phyloP scores from a whole-genome alignment of 2,329 filamentous ascomycete genomes.

The Berkeleyomyces rouxiae region DNA sequence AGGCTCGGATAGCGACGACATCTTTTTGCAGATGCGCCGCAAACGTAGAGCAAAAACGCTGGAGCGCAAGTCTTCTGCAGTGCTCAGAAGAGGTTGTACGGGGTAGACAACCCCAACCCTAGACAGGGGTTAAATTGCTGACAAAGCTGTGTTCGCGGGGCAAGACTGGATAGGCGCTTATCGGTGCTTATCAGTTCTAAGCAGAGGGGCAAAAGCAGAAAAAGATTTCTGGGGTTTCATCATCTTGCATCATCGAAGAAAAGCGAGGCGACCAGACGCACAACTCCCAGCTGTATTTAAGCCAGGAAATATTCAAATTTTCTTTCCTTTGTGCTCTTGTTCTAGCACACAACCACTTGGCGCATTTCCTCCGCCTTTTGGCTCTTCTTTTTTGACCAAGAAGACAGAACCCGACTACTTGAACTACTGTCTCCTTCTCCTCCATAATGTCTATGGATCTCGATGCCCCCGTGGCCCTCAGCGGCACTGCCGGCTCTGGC shows the following conservation, averaged over 20 bases:
- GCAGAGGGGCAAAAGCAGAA: conserved; percentile 8
- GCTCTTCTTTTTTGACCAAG: too few species aligned
- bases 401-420: too few species aligned
- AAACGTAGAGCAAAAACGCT: conserved; percentile 3
- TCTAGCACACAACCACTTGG: too few species aligned
- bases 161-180: conserved; percentile 11
- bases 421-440: background rate
- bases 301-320: background rate
- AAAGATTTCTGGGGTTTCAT: conserved; percentile 6
- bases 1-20: background rate
- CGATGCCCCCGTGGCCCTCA: conserved; percentile 27
- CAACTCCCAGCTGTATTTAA: too few species aligned
- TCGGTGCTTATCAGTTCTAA: conserved; percentile 10
- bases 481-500: conserved; percentile 18
- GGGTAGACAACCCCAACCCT: background rate
- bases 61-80: background rate
- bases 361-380: too few species aligned
- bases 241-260: conserved; percentile 10
- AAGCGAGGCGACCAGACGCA: background rate
- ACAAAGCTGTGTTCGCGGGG: conserved; percentile 8
- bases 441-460: conserved; percentile 27
- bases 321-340: background rate
- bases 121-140: background rate
- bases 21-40: conserved; percentile 1
- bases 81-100: background rate